These are phyloP conservation scores for Myochromella boudieri DNA, from an alignment of 768 basidiomycete genomes.

Conservation along the genomic window DNA sequence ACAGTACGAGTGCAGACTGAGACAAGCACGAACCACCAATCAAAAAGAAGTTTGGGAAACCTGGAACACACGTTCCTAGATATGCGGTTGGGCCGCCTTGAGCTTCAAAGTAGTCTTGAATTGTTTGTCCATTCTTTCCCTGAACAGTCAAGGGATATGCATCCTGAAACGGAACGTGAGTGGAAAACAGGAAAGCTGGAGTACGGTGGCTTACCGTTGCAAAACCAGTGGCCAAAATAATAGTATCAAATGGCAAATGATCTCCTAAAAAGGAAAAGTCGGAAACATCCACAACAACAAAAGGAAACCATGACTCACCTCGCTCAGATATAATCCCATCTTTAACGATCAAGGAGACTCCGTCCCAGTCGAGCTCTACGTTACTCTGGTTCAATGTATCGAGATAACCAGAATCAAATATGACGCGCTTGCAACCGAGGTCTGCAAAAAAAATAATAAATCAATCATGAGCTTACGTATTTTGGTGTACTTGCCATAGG, in stretches of 20 bases:
- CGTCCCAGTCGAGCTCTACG: slow-evolving; percentile 41
- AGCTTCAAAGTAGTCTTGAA: slow-evolving; percentile 39
- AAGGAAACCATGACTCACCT: slow-evolving; percentile 23
- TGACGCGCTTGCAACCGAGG: slow-evolving; percentile 53
- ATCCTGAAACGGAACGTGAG: slow-evolving; percentile 23
- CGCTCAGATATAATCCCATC: slow-evolving; percentile 41
- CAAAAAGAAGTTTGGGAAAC: slow-evolving; percentile 46
- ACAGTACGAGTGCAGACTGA: neutral
- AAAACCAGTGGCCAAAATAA: slow-evolving; percentile 42
- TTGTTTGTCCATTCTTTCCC: slow-evolving; percentile 28
- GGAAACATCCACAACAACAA: slow-evolving; percentile 6
- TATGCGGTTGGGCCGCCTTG: slow-evolving; percentile 45
- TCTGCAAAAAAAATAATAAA: no score
- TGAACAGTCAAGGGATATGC: slow-evolving; percentile 30
- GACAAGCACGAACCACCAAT: slow-evolving; percentile 30
- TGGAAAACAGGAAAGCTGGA: neutral
- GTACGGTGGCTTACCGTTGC: slow-evolving; percentile 18
- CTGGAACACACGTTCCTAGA: slow-evolving; percentile 40
- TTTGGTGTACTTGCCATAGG: slow-evolving; percentile 45
- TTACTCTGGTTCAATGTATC: slow-evolving; percentile 44
- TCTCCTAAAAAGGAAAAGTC: slow-evolving; percentile 25
- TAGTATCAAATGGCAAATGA: slow-evolving; percentile 32
- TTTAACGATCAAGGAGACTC: slow-evolving; percentile 36
- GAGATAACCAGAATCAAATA: slow-evolving; percentile 50
- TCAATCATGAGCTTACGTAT: no score